Evolutionary conservation across 2,329 filamentous ascomycete species (phyloP).

Genomic region (Botryotinia convoluta): DNA sequence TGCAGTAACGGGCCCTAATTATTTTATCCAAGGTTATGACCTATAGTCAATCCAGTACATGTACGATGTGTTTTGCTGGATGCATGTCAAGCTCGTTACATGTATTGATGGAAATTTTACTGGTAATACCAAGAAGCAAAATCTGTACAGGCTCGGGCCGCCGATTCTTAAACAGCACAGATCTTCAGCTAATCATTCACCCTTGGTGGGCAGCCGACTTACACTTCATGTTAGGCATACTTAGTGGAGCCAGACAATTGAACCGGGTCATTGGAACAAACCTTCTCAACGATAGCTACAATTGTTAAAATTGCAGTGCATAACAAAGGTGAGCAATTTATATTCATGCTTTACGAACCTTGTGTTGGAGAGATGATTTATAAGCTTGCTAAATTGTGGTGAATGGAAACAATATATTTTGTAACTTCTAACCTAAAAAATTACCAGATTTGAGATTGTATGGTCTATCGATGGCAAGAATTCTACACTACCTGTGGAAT

Average conservation of each 20-base stretch:
- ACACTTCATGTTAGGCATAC: neutral
- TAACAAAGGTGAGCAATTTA: neutral
- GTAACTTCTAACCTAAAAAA: neutral
- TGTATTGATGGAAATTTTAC: neutral
- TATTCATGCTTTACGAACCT: neutral
- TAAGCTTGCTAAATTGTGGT: conserved; percentile 1
- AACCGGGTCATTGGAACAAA: conserved; percentile 9
- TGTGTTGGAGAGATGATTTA: neutral
- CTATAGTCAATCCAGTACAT: neutral
- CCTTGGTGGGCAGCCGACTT: neutral
- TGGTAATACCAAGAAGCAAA: neutral
- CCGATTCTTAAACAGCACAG: neutral
- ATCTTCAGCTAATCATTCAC: conserved; percentile 9
- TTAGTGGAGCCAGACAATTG: neutral
- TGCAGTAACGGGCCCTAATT: neutral
- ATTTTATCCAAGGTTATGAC: neutral
- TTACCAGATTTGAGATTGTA: neutral
- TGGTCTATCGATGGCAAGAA: neutral
- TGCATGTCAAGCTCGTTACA: neutral
- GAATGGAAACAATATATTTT: neutral
- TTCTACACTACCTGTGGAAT: neutral
- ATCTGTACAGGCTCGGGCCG: neutral
- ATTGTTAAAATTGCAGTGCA: neutral
- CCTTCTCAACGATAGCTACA: neutral
- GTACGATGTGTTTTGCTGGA: neutral